A percentile compares a stretch with the other conserved stretches of the same genome.
Conservation (phyloP, 345 rosid genomes). For the Stellera chamaejasme region DNA sequence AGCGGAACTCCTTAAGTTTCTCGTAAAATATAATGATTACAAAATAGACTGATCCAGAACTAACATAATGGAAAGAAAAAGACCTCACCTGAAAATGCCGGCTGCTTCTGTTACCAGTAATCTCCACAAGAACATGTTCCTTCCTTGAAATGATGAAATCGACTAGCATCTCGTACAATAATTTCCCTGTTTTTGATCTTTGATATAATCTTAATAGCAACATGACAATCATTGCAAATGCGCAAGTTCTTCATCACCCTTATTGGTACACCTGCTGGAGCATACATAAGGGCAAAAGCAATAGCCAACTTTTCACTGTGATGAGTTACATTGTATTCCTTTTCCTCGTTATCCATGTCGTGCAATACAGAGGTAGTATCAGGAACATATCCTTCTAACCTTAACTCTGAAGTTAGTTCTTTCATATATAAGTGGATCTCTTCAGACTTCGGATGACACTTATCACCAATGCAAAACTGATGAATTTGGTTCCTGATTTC, state of each 20-base stretch:
- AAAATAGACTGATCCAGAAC: no score
- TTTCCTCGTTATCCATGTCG: constrained; percentile 75
- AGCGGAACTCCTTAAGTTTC: no score
- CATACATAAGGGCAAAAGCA: constrained; percentile 57
- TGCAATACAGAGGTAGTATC: constrained; percentile 56
- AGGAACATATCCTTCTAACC: constrained; percentile 57
- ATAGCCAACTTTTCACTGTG: constrained; percentile 79
- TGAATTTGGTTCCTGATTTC: constrained; percentile 52
- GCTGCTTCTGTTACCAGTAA: constrained; percentile 45
- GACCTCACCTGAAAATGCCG: no score
- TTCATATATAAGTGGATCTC: constrained; percentile 56
- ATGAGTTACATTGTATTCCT: constrained; percentile 53
- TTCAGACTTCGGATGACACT: constrained; percentile 38
- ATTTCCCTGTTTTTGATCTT: constrained; percentile 52
- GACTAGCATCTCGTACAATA: constrained; percentile 60
- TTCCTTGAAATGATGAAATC: constrained; percentile 75
- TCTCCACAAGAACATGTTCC: constrained; percentile 75
- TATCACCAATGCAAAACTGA: constrained; percentile 56
- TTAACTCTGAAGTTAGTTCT: constrained; percentile 55
- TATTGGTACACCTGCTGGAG: constrained; percentile 45
- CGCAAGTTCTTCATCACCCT: constrained; percentile 78
- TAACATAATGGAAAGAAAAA: no score
- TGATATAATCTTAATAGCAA: constrained; percentile 61
- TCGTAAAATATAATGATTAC: no score
- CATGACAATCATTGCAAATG: constrained; percentile 69